Conservation (phyloP, 2,329 filamentous ascomycete genomes). For the Aspergillus tubingensis region DNA sequence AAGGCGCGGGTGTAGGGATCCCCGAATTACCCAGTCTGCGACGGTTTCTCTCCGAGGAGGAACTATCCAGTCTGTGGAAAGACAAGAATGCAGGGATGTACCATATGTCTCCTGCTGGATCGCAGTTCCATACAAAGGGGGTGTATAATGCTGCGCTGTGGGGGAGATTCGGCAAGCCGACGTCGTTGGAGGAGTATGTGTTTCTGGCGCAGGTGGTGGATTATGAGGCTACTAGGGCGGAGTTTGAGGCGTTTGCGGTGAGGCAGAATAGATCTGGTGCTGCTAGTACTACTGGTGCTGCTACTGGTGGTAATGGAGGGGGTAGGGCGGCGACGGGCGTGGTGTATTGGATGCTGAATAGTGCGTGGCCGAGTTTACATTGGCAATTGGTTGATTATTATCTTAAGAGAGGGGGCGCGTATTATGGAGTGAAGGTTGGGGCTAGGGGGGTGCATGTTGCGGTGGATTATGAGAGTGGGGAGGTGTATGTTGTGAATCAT, state of each 20-base stretch:
- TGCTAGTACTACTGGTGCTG: too few species aligned
- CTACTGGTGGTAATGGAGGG: too few species aligned
- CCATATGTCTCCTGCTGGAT: slow-evolving; percentile 61
- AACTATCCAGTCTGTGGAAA: slow-evolving; percentile 60
- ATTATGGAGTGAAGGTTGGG: slow-evolving; percentile 60
- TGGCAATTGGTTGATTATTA: slow-evolving; percentile 69
- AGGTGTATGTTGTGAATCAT: slow-evolving; percentile 59
- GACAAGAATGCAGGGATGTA: slow-evolving; percentile 50
- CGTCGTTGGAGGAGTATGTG: slow-evolving; percentile 59
- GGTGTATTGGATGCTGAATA: slow-evolving; percentile 70
- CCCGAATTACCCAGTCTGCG: slow-evolving; percentile 57
- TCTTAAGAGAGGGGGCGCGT: slow-evolving; percentile 58
- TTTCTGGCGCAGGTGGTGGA: slow-evolving; percentile 63
- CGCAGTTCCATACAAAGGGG: slow-evolving; percentile 57
- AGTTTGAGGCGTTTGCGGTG: slow-evolving; percentile 60
- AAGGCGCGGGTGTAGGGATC: slow-evolving; percentile 63
- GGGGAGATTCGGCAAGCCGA: slow-evolving; percentile 55
- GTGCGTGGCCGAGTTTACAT: slow-evolving; percentile 65
- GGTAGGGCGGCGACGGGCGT: slow-evolving; percentile 58
- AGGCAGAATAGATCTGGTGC: slow-evolving; percentile 48
- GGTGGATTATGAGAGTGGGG: slow-evolving; percentile 54
- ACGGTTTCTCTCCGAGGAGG: slow-evolving; percentile 54
- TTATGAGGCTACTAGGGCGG: slow-evolving; percentile 63
- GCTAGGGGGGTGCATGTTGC: slow-evolving; percentile 55
- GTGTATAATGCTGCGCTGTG: slow-evolving; percentile 62